phyloP scores from a whole-genome alignment of 805 yeast genomes.

The Kodamaea jinghongensis region DNA sequence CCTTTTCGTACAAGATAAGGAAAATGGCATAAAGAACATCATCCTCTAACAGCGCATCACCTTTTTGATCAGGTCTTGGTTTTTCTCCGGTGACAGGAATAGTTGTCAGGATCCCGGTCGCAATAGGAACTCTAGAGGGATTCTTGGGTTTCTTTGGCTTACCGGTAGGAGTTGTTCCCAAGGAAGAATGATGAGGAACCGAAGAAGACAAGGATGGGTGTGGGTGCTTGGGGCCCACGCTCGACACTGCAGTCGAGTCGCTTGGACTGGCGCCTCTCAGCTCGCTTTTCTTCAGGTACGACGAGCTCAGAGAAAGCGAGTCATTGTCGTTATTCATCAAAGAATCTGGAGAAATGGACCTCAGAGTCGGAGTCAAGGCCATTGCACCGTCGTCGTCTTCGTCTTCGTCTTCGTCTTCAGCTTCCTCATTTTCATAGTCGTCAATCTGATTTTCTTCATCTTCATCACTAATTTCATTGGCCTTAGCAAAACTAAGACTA shows the following conservation, averaged over 20 bases:
- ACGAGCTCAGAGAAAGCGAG: slow-evolving; percentile 11
- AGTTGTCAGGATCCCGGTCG: slow-evolving; percentile 72
- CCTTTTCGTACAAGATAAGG: slow-evolving; percentile 65
- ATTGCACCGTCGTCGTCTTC: background rate
- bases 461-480: slow-evolving; percentile 1
- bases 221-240: too few species aligned
- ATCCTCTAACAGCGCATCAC: slow-evolving; percentile 62
- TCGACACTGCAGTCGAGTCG: background rate
- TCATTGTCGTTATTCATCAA: slow-evolving; percentile 25
- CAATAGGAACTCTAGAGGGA: slow-evolving; percentile 49
- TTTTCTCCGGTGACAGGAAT: slow-evolving; percentile 75
- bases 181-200: slow-evolving; percentile 5
- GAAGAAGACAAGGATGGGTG: slow-evolving; percentile 3
- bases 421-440: slow-evolving; percentile 2
- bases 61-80: slow-evolving; percentile 67
- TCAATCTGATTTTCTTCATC: slow-evolving; percentile 5
- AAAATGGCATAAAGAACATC: slow-evolving; percentile 75
- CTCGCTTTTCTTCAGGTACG: slow-evolving; percentile 10
- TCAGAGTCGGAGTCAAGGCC: slow-evolving; percentile 29
- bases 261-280: slow-evolving; percentile 33
- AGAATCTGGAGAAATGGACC: slow-evolving; percentile 45
- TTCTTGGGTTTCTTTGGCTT: slow-evolving; percentile 33
- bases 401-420: background rate
- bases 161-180: slow-evolving; percentile 9
- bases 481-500: slow-evolving; percentile 7